Evolutionary conservation across 331 rosid genomes (phyloP).

Genomic region (Pyracantha coccinea): DNA sequence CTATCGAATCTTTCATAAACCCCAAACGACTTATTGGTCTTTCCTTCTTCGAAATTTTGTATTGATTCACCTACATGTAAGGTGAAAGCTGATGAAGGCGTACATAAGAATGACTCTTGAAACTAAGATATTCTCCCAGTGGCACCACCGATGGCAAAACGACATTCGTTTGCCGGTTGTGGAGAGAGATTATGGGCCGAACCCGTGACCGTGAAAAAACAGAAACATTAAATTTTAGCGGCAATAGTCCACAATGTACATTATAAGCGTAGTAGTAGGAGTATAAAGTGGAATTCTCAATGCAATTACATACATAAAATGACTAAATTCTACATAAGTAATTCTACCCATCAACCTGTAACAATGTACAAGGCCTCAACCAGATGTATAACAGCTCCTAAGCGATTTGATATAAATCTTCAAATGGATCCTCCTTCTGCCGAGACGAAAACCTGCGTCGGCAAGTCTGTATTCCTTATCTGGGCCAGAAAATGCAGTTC

Average conservation of each 20-base stretch:
- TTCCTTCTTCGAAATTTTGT: not conserved
- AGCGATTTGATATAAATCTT: conserved; percentile 3
- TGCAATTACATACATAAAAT: conserved; percentile 4
- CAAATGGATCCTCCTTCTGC: conserved; percentile 4
- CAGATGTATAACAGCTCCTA: conserved; percentile 15
- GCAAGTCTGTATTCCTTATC: conserved; percentile 9
- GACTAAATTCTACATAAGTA: conserved; percentile 6
- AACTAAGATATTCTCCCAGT: not conserved
- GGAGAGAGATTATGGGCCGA: not conserved
- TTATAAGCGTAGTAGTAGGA: conserved; percentile 8
- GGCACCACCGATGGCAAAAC: not conserved
- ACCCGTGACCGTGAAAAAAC: not conserved
- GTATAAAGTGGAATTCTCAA: too few species aligned
- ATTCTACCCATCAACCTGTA: conserved; percentile 20
- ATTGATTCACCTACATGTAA: too few species aligned
- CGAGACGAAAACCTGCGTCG: not conserved
- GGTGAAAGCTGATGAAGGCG: not conserved
- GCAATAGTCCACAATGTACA: not conserved
- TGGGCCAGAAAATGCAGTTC: not conserved
- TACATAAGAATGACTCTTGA: not conserved
- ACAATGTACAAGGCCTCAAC: conserved; percentile 37
- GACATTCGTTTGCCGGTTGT: not conserved
- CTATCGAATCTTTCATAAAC: not conserved
- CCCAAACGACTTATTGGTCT: not conserved
- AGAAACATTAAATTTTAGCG: not conserved